phyloP scores from a whole-genome alignment of 805 yeast species.

The Yarrowia phangngaensis region DNA sequence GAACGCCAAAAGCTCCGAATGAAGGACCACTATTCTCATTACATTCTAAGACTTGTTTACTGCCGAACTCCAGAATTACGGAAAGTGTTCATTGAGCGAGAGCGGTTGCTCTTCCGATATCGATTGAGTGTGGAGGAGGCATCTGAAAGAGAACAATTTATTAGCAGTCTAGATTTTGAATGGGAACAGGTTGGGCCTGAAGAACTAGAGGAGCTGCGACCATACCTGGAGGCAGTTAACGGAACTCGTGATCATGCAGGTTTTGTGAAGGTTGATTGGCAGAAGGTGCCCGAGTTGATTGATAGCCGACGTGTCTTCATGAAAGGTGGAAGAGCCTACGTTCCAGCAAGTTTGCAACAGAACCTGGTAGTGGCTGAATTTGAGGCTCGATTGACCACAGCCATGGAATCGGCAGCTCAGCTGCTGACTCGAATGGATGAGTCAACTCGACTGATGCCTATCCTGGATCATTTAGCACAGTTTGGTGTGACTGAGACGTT shows the following conservation, averaged over 20 bases:
- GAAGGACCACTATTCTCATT: slow-evolving; percentile 92
- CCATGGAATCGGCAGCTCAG: slow-evolving; percentile 65
- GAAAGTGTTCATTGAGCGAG: slow-evolving; percentile 72
- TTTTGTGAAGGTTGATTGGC: slow-evolving; percentile 83
- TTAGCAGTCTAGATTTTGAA: slow-evolving; percentile 59
- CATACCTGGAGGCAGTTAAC: slow-evolving; percentile 55
- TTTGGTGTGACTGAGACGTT: slow-evolving; percentile 39
- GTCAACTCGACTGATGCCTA: slow-evolving; percentile 83
- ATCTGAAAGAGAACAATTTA: slow-evolving; percentile 66
- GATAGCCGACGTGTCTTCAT: slow-evolving; percentile 67
- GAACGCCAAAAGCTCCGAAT: slow-evolving; percentile 53
- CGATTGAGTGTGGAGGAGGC: slow-evolving; percentile 63
- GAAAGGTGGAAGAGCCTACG: slow-evolving; percentile 69
- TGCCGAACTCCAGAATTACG: slow-evolving; percentile 79
- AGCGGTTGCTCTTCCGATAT: slow-evolving; percentile 65
- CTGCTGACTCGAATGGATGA: slow-evolving; percentile 82
- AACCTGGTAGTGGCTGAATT: slow-evolving; percentile 69
- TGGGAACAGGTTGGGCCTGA: slow-evolving; percentile 64
- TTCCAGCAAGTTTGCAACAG: slow-evolving; percentile 77
- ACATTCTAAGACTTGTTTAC: slow-evolving; percentile 79
- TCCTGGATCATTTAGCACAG: slow-evolving; percentile 64
- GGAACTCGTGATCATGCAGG: neutral
- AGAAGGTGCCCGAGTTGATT: slow-evolving; percentile 72
- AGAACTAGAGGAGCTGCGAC: slow-evolving; percentile 56
- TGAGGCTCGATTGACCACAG: slow-evolving; percentile 47